Conservation (phyloP, 805 yeast genomes). For the Barnettozyma pratensis region DNA sequence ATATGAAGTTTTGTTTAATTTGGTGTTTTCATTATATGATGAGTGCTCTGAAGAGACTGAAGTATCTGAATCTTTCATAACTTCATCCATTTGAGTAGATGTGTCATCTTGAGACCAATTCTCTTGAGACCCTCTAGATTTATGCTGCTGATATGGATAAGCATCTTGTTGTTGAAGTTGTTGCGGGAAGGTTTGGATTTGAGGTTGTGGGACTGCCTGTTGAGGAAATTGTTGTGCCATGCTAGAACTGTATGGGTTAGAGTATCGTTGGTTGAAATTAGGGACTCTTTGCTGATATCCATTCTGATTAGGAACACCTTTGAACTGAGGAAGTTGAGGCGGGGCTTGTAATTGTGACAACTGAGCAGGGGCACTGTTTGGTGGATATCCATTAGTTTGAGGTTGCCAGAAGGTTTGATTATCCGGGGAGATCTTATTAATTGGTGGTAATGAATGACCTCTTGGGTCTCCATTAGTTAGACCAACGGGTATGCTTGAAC, state of each 20-base stretch:
- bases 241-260: not conserved
- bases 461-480: not conserved
- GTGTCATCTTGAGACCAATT: conserved; percentile 31
- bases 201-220: conserved; percentile 21
- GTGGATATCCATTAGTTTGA: conserved; percentile 1
- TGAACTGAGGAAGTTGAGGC: conserved; percentile 7
- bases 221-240: conserved; percentile 13
- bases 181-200: conserved; percentile 17
- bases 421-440: conserved; percentile 2
- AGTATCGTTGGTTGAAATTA: conserved; percentile 6
- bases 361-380: conserved; percentile 5
- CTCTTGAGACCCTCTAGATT: conserved; percentile 22
- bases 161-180: conserved; percentile 22
- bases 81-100: conserved; percentile 26
- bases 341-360: conserved; percentile 16
- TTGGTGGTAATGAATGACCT: conserved; percentile 3
- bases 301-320: not conserved
- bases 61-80: conserved; percentile 33
- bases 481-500: too few relatives aligned
- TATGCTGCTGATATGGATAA: conserved; percentile 21
- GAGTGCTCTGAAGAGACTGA: conserved; percentile 37
- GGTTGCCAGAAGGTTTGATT: conserved; percentile 8
- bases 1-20: conserved; percentile 30
- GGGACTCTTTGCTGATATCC: not conserved
- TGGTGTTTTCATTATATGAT: conserved; percentile 6